Evolutionary conservation across 257 asterid species (phyloP), one percentile per base, ranked within the genome.

Genomic region (Eustoma russellianum): DNA sequence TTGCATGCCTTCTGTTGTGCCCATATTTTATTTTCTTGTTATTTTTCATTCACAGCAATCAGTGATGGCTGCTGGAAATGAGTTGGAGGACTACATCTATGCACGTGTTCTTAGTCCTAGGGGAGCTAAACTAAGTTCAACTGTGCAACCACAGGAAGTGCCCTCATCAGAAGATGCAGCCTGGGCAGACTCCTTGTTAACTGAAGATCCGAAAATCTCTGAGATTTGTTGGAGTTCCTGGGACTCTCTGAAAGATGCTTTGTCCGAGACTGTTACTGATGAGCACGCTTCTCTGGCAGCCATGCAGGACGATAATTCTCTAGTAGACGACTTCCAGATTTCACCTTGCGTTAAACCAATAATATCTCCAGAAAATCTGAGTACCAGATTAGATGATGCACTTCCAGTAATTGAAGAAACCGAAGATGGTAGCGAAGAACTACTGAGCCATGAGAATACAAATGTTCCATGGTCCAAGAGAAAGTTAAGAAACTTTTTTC

Each of bases 181-280:
- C 19, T 88, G 96, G 94, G 96, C 71, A 1, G 79, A 76, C 61
- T 88, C 94, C 54, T 84, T 93, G 63, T 68, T 88, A 55, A 68
- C 52, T 62, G 61, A 62, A 60, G 94, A 82, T 58, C 73, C 73
- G 1, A 74, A 71, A 53, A 17, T 57, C 55, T 65, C 63, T 10
- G 76, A 65, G 18, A 49, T 33, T 12, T 74, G 64, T 64, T 81
- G 86, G 59, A 46, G 41, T 13, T 41, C 46, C 63, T 56, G 62
- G 85, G 41, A 64, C 62, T 67, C 79, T 47, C 65, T 71, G 18
- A 65, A 56, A 55, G 43, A 38, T 38, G 79, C 88, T 8, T 66
- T 73, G 55, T 47, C 64, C 33, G 78, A 65, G 53, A 62, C 72
- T 30, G 63, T 64, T 10, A 35, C 34, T 57, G 17, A 67, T 17